Percentiles rank a stretch among this genome's conserved stretches.
Conservation (phyloP, 345 rosid species). For the Citrus reticulata region DNA sequence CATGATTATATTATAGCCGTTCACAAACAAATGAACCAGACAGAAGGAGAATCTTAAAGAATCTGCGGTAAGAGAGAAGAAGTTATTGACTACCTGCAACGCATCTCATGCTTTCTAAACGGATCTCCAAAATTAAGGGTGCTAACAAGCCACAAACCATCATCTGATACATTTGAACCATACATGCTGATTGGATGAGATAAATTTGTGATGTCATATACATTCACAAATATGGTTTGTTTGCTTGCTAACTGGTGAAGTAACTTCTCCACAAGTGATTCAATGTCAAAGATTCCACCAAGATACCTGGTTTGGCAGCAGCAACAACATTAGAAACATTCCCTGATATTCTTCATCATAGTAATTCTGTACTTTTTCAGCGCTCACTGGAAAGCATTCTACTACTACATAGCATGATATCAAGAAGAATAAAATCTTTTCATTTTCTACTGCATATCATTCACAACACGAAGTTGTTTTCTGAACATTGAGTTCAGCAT, state of each 20-base stretch:
- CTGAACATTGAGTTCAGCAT: background rate
- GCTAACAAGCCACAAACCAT: conserved; percentile 61
- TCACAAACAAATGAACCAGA: background rate
- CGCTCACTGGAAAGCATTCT: background rate
- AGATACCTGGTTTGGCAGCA: conserved; percentile 62
- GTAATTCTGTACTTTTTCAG: background rate
- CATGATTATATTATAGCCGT: background rate
- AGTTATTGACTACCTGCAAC: conserved; percentile 67
- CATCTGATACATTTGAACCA: conserved; percentile 61
- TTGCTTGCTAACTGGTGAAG: conserved; percentile 97
- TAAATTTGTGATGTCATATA: conserved; percentile 64
- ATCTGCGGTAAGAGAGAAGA: conserved; percentile 3
- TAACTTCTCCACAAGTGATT: conserved; percentile 86
- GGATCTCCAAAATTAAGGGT: conserved; percentile 90
- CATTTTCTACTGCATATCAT: background rate
- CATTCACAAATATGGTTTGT: conserved; percentile 89
- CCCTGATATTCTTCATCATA: background rate
- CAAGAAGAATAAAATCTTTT: background rate
- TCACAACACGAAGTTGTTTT: background rate
- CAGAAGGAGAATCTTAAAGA: background rate
- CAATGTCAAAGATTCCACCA: conserved; percentile 90
- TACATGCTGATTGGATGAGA: conserved; percentile 92
- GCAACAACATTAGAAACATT: conserved; percentile 7
- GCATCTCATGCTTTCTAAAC: conserved; percentile 90
- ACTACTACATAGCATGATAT: background rate